A percentile compares a stretch with the other conserved stretches of the same genome.
phyloP scores from a whole-genome alignment of 2,329 filamentous ascomycete genomes.

The Diaporthe citrichinensis region DNA sequence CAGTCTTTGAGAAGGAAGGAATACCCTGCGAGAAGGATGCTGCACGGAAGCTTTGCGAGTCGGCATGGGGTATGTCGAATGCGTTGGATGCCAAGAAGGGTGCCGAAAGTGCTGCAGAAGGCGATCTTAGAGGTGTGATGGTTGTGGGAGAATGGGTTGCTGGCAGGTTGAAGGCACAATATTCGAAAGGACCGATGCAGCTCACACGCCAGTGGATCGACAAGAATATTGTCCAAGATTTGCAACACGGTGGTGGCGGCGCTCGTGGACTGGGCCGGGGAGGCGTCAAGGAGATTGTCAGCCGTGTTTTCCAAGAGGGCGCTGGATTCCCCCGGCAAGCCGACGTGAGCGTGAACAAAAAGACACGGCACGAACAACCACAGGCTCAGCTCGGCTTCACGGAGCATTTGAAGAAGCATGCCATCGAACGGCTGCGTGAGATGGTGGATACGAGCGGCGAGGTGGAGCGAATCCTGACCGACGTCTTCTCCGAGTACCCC shows the following conservation, averaged over 20 bases:
- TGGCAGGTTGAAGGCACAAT: conserved; percentile 71
- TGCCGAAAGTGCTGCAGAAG: conserved; percentile 76
- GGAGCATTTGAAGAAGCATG: conserved; percentile 79
- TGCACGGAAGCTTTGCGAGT: conserved; percentile 85
- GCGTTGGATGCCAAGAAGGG: conserved; percentile 79
- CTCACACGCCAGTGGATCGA: conserved; percentile 86
- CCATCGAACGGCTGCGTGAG: conserved; percentile 79
- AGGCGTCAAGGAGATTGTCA: conserved; percentile 80
- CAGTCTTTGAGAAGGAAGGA: conserved; percentile 89
- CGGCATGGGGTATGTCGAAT: conserved; percentile 83
- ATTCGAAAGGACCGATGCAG: conserved; percentile 52
- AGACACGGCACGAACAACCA: conserved; percentile 67
- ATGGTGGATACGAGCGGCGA: conserved; percentile 87
- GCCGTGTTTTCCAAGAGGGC: conserved; percentile 83
- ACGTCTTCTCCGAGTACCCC: conserved; percentile 90
- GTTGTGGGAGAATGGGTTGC: conserved; percentile 91
- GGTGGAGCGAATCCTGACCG: conserved; percentile 81
- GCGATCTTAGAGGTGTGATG: conserved; percentile 86
- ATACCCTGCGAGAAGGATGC: conserved; percentile 92
- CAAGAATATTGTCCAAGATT: conserved; percentile 75
- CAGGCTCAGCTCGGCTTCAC: conserved; percentile 76
- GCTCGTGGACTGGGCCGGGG: conserved; percentile 80
- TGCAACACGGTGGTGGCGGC: conserved; percentile 79
- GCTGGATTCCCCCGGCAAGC: conserved; percentile 79
- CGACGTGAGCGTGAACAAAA: conserved; percentile 58